Evolutionary conservation across 306 rosid genomes (phyloP).

Genomic region (Cicer cuneatum): DNA sequence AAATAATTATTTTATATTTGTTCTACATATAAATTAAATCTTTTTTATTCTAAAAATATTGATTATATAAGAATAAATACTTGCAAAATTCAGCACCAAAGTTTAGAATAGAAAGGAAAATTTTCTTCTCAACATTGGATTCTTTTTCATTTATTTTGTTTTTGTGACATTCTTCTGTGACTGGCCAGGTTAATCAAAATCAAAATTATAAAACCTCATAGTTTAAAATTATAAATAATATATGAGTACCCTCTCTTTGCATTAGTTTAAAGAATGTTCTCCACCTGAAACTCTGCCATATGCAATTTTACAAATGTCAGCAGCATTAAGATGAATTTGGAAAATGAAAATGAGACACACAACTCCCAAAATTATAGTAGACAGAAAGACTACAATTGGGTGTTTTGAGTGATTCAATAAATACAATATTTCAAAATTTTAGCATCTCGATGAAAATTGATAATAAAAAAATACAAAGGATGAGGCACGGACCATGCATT

Average conservation of each 20-base stretch:
- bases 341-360: constrained; percentile 54
- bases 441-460: constrained; percentile 58
- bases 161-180: constrained; percentile 22
- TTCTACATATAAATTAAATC: no score
- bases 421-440: constrained; percentile 52
- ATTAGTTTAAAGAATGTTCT: constrained; percentile 59
- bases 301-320: constrained; percentile 50
- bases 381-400: constrained; percentile 71
- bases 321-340: constrained; percentile 45
- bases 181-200: constrained; percentile 15
- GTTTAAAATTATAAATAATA: no score
- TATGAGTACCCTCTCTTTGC: neutral
- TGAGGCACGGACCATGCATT: constrained; percentile 44
- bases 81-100: constrained; percentile 1
- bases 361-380: constrained; percentile 60
- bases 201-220: constrained; percentile 37
- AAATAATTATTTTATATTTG: no score
- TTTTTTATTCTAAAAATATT: neutral
- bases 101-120: constrained; percentile 7
- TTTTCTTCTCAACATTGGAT: constrained; percentile 49
- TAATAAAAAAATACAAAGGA: constrained; percentile 26
- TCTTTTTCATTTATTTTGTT: constrained; percentile 39
- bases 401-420: constrained; percentile 69
- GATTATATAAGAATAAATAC: neutral
- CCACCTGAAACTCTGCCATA: constrained; percentile 54